Evolutionary conservation across 805 yeast genomes (phyloP).

Genomic region (Yamadazyma nakazawae): DNA sequence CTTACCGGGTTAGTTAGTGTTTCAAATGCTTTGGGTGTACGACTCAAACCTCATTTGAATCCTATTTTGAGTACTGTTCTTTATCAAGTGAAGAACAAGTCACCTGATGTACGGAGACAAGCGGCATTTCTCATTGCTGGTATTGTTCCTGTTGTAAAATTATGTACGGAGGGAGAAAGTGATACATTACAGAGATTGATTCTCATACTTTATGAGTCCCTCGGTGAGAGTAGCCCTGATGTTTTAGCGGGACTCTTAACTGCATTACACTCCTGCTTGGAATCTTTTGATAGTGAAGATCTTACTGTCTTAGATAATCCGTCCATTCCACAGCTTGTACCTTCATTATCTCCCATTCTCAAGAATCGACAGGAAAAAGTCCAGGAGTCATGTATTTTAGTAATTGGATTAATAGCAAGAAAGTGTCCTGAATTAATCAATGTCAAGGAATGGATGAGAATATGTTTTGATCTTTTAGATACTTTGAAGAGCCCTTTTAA

Average conservation of each 20-base stretch:
- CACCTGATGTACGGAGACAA: constrained; percentile 73
- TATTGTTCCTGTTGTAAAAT: constrained; percentile 62
- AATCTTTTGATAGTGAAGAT: constrained; percentile 53
- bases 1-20: constrained; percentile 64
- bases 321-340: constrained; percentile 75
- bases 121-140: constrained; percentile 74
- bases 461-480: constrained; percentile 86
- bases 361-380: constrained; percentile 88
- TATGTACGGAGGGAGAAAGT: constrained; percentile 58
- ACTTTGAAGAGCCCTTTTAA: constrained; percentile 80
- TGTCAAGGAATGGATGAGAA: constrained; percentile 97
- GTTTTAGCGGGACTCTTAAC: constrained; percentile 81
- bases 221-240: constrained; percentile 94
- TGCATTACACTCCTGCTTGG: constrained; percentile 64
- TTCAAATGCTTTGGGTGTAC: constrained; percentile 54
- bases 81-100: constrained; percentile 68
- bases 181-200: constrained; percentile 65
- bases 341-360: constrained; percentile 87
- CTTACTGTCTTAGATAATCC: constrained; percentile 58
- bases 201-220: constrained; percentile 77
- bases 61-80: constrained; percentile 70
- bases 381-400: constrained; percentile 73
- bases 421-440: constrained; percentile 77
- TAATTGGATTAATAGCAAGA: constrained; percentile 80
- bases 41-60: constrained; percentile 69